Percentiles rank a stretch among this genome's conserved stretches.
Conservation (phyloP, 176 grass and related monocot species). For the Musa itinerans region DNA sequence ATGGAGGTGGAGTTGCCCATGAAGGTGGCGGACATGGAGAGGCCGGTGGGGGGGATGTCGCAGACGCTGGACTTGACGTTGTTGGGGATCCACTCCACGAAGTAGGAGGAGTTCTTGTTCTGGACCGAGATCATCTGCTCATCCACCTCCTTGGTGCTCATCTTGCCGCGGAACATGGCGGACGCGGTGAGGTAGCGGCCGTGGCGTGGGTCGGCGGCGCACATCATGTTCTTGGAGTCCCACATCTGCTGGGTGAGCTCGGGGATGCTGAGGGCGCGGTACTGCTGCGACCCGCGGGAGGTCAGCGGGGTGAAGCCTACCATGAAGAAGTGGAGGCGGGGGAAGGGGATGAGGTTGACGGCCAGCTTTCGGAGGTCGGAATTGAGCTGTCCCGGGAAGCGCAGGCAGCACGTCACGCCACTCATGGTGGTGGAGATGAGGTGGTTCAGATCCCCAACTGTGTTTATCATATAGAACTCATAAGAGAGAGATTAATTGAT, state of each 20-base stretch:
- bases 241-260: constrained; percentile 97
- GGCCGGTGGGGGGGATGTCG: constrained; percentile 20
- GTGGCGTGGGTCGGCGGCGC: constrained; percentile 74
- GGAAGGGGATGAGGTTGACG: constrained; percentile 76
- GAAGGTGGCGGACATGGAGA: constrained; percentile 18
- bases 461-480: too few relatives aligned
- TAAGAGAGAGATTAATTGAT: too few relatives aligned
- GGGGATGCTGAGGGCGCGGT: constrained; percentile 66
- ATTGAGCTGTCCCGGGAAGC: constrained; percentile 88
- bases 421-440: constrained; percentile 84
- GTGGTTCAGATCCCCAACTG: constrained; percentile 49
- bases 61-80: constrained; percentile 34
- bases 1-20: constrained; percentile 22
- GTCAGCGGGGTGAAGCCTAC: constrained; percentile 69
- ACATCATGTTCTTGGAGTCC: constrained; percentile 99
- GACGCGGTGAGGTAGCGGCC: constrained; percentile 42
- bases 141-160: constrained; percentile 30
- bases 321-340: constrained; percentile 82
- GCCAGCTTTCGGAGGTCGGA: constrained; percentile 79
- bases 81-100: constrained; percentile 33
- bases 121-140: constrained; percentile 31
- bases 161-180: constrained; percentile 30
- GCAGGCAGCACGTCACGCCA: constrained; percentile 77
- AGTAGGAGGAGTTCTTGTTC: constrained; percentile 36
- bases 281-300: constrained; percentile 65